Evolutionary conservation across 2,329 filamentous ascomycete genomes (phyloP).

Genomic region (Arthrobotrys megalospora): DNA sequence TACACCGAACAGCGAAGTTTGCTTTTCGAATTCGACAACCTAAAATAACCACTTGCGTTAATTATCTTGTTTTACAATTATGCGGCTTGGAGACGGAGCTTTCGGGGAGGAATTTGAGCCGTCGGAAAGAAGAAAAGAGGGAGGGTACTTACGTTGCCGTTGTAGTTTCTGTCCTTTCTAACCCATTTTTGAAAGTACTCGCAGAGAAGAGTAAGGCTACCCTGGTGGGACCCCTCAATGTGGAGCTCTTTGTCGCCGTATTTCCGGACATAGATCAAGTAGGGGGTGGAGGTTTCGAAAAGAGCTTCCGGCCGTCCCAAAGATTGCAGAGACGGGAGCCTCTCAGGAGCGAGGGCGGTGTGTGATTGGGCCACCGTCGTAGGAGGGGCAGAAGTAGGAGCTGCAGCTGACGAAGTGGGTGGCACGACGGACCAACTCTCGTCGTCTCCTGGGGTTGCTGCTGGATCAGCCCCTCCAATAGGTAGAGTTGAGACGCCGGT

Average conservation of each 20-base stretch:
- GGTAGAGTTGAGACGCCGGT: slow-evolving; percentile 36
- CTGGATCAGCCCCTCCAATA: slow-evolving; percentile 34
- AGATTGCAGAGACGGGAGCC: slow-evolving; percentile 28
- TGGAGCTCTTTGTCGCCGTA: slow-evolving; percentile 57
- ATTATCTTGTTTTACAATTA: not conserved
- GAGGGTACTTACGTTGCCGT: slow-evolving; percentile 55
- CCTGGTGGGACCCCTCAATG: slow-evolving; percentile 59
- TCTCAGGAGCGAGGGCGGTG: slow-evolving; percentile 35
- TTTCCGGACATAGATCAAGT: slow-evolving; percentile 58
- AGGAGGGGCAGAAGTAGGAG: slow-evolving; percentile 20
- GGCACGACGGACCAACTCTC: slow-evolving; percentile 55
- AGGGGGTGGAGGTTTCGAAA: slow-evolving; percentile 52
- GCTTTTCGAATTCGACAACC: slow-evolving; percentile 55
- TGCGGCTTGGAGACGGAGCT: not conserved
- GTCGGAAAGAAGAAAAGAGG: slow-evolving; percentile 6
- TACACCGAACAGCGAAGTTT: slow-evolving; percentile 52
- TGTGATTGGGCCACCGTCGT: slow-evolving; percentile 21
- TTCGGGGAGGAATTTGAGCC: not conserved
- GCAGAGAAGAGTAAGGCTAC: slow-evolving; percentile 51
- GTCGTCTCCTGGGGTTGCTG: slow-evolving; percentile 35
- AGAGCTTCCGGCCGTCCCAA: slow-evolving; percentile 48
- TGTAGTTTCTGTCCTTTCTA: slow-evolving; percentile 54
- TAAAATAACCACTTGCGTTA: slow-evolving; percentile 32
- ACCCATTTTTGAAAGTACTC: slow-evolving; percentile 60
- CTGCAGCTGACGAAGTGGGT: slow-evolving; percentile 24